phyloP scores from a whole-genome alignment of 768 basidiomycete genomes.

The Omphalotus guepiniiformis region DNA sequence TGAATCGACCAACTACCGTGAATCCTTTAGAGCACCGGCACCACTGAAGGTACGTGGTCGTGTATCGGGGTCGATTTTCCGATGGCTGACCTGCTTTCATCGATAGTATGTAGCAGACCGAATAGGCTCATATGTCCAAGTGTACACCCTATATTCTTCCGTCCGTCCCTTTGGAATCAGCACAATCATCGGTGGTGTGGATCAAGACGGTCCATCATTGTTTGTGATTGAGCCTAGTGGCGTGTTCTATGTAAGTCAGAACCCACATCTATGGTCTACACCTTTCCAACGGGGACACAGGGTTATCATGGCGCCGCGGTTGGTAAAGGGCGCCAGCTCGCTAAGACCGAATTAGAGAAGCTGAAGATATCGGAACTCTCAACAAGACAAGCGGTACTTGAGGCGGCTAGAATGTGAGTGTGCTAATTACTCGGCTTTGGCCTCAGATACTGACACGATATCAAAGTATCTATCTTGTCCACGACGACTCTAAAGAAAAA shows the following conservation, averaged over 20 bases:
- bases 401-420: conserved; percentile 92
- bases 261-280: neutral
- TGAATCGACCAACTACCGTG: conserved; percentile 73
- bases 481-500: conserved; percentile 97
- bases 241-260: conserved; percentile 68
- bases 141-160: conserved; percentile 96
- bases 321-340: conserved; percentile 96
- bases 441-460: conserved; percentile 9
- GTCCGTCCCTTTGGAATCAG: conserved; percentile 97
- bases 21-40: conserved; percentile 67
- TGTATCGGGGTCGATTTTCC: neutral
- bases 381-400: conserved; percentile 80
- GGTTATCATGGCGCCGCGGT: conserved; percentile 97
- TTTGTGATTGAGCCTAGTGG: conserved; percentile 96
- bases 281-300: conserved; percentile 31
- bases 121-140: conserved; percentile 85
- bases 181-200: conserved; percentile 84
- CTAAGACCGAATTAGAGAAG: conserved; percentile 98
- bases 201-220: conserved; percentile 81
- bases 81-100: neutral
- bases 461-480: conserved; percentile 89
- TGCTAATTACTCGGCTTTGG: neutral
- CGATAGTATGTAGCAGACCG: conserved; percentile 57
- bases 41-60: conserved; percentile 67
- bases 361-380: conserved; percentile 80